Evolutionary conservation across 208 protist species (phyloP).

Genomic region (Herpetomonas samuelpessoai): DNA sequence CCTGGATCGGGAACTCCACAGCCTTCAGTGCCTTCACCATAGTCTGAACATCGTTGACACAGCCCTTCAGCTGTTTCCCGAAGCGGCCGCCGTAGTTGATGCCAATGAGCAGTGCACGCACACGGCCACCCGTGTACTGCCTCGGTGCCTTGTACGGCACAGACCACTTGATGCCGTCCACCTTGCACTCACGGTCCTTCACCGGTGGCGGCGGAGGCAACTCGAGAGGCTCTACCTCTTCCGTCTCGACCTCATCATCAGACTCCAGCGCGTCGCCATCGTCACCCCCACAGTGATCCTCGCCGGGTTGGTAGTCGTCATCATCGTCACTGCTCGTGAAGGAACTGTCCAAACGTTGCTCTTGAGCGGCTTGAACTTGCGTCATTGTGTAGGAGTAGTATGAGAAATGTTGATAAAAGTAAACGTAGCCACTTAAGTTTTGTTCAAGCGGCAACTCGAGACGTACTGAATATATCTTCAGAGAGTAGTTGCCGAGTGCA

Average conservation of each 20-base stretch:
- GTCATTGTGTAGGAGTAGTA: too few species aligned
- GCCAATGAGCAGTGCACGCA: conserved; percentile 88
- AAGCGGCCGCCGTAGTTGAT: conserved; percentile 91
- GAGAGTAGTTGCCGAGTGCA: too few species aligned
- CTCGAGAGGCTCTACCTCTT: too few species aligned
- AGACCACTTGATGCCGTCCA: conserved; percentile 33
- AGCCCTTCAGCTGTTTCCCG: conserved; percentile 59
- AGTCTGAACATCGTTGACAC: conserved; percentile 82
- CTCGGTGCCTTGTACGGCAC: conserved; percentile 70
- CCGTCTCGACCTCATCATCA: neutral
- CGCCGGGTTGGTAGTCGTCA: too few species aligned
- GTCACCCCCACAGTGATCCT: too few species aligned
- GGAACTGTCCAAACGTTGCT: conserved; percentile 14
- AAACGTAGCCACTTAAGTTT: too few species aligned
- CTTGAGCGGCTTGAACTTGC: too few species aligned
- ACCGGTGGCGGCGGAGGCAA: conserved; percentile 28
- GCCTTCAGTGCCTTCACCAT: conserved; percentile 80
- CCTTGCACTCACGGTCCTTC: conserved; percentile 22
- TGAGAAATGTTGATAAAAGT: too few species aligned
- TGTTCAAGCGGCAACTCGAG: too few species aligned
- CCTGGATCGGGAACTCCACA: conserved; percentile 77
- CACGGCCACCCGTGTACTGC: conserved; percentile 80
- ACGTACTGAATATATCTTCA: too few species aligned
- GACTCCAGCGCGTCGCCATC: neutral
- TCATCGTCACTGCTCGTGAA: conserved; percentile 23